These are phyloP conservation scores for Tolypocladium tropicale DNA, from an alignment of 2,329 filamentous ascomycete species.

Conservation along the genomic window DNA sequence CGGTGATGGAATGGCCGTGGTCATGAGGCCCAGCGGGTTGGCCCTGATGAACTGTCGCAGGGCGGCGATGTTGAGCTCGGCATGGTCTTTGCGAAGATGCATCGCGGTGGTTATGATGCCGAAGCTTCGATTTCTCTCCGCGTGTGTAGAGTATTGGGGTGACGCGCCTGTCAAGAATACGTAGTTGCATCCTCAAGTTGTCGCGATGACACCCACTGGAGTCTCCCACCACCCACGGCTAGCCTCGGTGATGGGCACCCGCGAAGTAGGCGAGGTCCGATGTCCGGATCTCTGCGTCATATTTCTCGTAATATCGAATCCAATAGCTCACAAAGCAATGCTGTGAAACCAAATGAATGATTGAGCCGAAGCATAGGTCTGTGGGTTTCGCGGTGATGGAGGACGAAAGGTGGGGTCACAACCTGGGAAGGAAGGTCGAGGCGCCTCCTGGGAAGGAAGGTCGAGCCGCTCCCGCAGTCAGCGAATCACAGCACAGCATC, in stretches of 20 bases:
- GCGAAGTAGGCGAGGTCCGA: background rate
- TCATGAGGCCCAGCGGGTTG: conserved; percentile 52
- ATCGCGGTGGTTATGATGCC: conserved; percentile 22
- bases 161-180: background rate
- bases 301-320: background rate
- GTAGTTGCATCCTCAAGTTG: background rate
- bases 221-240: background rate
- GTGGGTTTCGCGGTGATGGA: background rate
- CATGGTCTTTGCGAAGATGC: conserved; percentile 46
- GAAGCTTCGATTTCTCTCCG: background rate
- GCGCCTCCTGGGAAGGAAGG: conserved; percentile 3
- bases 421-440: conserved; percentile 3
- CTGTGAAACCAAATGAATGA: background rate
- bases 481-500: background rate
- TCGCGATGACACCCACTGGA: background rate
- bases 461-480: background rate
- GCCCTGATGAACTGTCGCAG: conserved; percentile 46
- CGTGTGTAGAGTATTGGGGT: background rate
- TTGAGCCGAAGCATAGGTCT: background rate
- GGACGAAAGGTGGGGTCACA: background rate
- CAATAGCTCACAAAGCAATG: background rate
- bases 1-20: conserved; percentile 45
- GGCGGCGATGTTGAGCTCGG: conserved; percentile 34
- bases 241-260: background rate
- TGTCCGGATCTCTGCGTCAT: background rate